phyloP scores from a whole-genome alignment of 805 yeast genomes.

The Pichia sporocuriosa region DNA sequence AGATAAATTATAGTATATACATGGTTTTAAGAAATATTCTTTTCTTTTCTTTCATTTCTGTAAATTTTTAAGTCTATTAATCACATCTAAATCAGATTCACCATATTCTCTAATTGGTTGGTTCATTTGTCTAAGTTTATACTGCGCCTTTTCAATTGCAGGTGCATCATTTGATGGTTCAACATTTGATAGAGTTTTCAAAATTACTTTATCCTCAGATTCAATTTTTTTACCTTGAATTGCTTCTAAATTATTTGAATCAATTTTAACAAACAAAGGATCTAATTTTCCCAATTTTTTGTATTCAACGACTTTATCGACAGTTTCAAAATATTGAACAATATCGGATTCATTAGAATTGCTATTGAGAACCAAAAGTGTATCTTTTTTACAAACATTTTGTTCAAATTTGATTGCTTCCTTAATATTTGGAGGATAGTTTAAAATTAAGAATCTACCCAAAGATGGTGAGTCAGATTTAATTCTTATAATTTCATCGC shows the following conservation, averaged over 20 bases:
- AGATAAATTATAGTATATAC: slow-evolving; percentile 11
- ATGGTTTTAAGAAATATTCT: not conserved
- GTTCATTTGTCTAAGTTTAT: slow-evolving; percentile 15
- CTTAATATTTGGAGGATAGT: slow-evolving; percentile 55
- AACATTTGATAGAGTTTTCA: slow-evolving; percentile 1
- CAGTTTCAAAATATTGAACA: slow-evolving; percentile 60
- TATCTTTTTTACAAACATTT: slow-evolving; percentile 47
- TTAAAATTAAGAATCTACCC: slow-evolving; percentile 43
- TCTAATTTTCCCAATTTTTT: slow-evolving; percentile 16
- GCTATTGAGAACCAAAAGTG: slow-evolving; percentile 30
- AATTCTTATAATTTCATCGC: slow-evolving; percentile 27
- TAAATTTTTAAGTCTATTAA: slow-evolving; percentile 14
- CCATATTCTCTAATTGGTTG: slow-evolving; percentile 21
- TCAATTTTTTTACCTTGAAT: not conserved
- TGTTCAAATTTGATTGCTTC: slow-evolving; percentile 72
- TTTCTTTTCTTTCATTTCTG: slow-evolving; percentile 6
- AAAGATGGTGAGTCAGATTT: slow-evolving; percentile 27
- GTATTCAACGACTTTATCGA: slow-evolving; percentile 39
- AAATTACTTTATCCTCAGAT: not conserved
- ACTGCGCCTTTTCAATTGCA: slow-evolving; percentile 18
- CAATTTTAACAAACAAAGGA: slow-evolving; percentile 6
- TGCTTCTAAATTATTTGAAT: not conserved
- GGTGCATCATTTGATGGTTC: slow-evolving; percentile 14
- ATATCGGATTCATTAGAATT: slow-evolving; percentile 40
- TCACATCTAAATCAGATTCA: slow-evolving; percentile 20